phyloP scores from a whole-genome alignment of 2,329 filamentous ascomycete species.

The Trichophyton mentagrophytes region DNA sequence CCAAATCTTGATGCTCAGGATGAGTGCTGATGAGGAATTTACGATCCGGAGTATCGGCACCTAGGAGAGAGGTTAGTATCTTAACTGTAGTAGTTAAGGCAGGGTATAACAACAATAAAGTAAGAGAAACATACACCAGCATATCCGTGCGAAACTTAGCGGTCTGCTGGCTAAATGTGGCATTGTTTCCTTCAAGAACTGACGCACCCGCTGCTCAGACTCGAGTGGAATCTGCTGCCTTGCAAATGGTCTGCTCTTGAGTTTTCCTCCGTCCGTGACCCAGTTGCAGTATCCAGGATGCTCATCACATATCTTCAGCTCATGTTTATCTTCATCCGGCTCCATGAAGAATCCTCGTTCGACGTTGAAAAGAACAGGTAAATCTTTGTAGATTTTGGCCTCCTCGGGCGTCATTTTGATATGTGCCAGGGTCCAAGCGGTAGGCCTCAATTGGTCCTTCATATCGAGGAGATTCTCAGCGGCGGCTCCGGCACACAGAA shows the following conservation, averaged over 20 bases:
- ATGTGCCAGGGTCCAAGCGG: conserved; percentile 43
- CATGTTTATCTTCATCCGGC: conserved; percentile 28
- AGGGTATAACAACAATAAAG: neutral
- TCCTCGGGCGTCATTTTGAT: conserved; percentile 38
- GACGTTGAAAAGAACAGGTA: conserved; percentile 40
- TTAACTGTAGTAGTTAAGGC: neutral
- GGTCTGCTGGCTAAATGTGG: conserved; percentile 31
- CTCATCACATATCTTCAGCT: conserved; percentile 37
- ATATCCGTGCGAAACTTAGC: neutral
- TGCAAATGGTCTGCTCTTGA: conserved; percentile 8
- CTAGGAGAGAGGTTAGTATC: conserved; percentile 33
- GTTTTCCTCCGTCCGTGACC: conserved; percentile 12
- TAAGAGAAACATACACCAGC: neutral
- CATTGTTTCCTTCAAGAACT: conserved; percentile 37
- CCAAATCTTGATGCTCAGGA: conserved; percentile 31
- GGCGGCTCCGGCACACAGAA: conserved; percentile 40
- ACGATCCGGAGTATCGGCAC: conserved; percentile 43
- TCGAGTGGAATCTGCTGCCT: conserved; percentile 34
- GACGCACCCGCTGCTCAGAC: conserved; percentile 35
- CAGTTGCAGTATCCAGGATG: conserved; percentile 46
- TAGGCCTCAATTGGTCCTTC: conserved; percentile 41
- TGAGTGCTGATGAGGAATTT: conserved; percentile 42
- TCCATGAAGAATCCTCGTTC: conserved; percentile 41
- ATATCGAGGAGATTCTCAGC: conserved; percentile 39
- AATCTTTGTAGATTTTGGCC: conserved; percentile 32